Conservation (phyloP, 1,139 yeast species). For the Sugiyamaella castrensis region DNA sequence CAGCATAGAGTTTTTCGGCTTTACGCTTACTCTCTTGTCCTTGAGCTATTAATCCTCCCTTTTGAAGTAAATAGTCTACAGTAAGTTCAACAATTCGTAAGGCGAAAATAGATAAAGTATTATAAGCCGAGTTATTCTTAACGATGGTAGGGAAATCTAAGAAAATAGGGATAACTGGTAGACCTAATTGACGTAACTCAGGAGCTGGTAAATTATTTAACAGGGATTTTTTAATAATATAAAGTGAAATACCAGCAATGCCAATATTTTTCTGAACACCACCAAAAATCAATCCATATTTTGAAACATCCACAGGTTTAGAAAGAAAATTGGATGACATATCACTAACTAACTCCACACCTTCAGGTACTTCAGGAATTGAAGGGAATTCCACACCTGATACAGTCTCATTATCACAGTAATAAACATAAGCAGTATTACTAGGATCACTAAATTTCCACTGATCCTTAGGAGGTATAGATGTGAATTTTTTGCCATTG, state of each 20-base stretch:
- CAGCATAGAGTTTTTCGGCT: constrained; percentile 58
- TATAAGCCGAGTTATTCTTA: constrained; percentile 85
- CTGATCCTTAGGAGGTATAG: constrained; percentile 61
- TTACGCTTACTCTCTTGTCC: constrained; percentile 57
- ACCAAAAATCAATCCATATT: constrained; percentile 75
- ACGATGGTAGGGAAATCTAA: constrained; percentile 84
- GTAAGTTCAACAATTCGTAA: constrained; percentile 82
- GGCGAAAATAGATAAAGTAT: constrained; percentile 92
- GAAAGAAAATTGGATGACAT: constrained; percentile 92
- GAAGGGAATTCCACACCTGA: constrained; percentile 82
- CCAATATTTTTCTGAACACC: constrained; percentile 99
- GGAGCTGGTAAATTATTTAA: constrained; percentile 63
- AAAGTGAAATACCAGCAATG: constrained; percentile 88
- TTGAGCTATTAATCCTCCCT: constrained; percentile 62
- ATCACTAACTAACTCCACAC: constrained; percentile 84
- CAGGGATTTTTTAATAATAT: constrained; percentile 78
- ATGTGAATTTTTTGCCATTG: constrained; percentile 55
- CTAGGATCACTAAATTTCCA: constrained; percentile 52
- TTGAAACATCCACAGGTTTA: constrained; percentile 71
- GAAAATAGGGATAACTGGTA: constrained; percentile 85
- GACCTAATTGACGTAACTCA: constrained; percentile 53
- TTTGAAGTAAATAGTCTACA: constrained; percentile 54
- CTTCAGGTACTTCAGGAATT: constrained; percentile 53
- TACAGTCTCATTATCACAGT: constrained; percentile 96
- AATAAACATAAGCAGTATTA: constrained; percentile 77